Evolutionary conservation across 306 rosid genomes (phyloP), one percentile per base, ranked within the genome.

Genomic region (Betula pendula): DNA sequence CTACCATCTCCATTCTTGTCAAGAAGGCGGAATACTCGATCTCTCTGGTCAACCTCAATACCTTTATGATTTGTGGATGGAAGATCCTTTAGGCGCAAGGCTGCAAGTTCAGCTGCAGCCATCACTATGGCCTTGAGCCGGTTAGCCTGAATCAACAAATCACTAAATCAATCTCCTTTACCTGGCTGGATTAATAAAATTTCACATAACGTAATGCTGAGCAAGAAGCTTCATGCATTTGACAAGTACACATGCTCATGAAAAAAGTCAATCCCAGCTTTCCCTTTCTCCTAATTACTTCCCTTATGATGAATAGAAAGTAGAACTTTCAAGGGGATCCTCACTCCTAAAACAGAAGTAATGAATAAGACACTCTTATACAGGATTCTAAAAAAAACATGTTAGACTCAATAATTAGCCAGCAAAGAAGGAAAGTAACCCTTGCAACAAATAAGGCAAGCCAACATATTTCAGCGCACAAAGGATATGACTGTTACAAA

Each of bases 31-130:
- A 95, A 95, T 27, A 87, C 93, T 68, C 87, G 84, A 86, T 91
- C 85, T 40, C 83, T 81, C 76, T 85, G 93, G 78, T 88, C 89
- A 35, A 80, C 66, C 77, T 79, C 90, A 55, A 80, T 62, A 15
- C 86, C 89, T 80, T 72, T 85, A 70, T 79, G 85, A 77, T 77
- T 83, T 48, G 84, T 19, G 27, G 89, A 80, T 1, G 97, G 93
- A 74, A 90, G 71, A 84, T 92, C 98, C 74, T 80, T 86, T 27
- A 95, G 96, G 45, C 97, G 91, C 84, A 94, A 84, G 11, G 95
- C 97, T 70, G 98, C 95, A 75, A 92, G 87, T 85, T 92, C 98
- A 69, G 97, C 98, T 11, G 98, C 97, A 66, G 98, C 97, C 85
- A 95, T 77, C 94, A 90, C 78, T 56, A 87, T 85, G 49, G 96